Evolutionary conservation across 163 green algal genomes (phyloP).

Genomic region (Chlorella variabilis): DNA sequence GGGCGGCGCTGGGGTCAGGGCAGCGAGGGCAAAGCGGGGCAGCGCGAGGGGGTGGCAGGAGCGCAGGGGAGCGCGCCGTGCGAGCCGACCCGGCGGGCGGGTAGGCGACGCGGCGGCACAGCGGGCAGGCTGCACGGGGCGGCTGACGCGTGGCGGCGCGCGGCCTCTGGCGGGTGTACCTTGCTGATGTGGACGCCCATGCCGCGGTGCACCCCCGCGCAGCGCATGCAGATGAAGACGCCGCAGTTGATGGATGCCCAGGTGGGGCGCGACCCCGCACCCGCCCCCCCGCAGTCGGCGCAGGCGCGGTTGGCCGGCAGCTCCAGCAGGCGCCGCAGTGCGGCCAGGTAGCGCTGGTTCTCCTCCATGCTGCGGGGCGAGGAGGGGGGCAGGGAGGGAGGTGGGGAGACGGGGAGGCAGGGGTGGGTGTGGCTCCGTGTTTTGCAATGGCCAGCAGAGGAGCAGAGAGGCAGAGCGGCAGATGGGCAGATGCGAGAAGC

Average conservation of each 20-base stretch:
- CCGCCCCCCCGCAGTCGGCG: conserved; percentile 49
- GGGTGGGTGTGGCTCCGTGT: background rate
- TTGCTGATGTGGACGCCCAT: conserved; percentile 81
- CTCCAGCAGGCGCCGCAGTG: conserved; percentile 60
- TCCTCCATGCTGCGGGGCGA: conserved; percentile 62
- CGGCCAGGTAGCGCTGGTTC: conserved; percentile 70
- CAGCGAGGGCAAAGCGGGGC: too few species aligned
- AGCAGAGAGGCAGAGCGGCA: background rate
- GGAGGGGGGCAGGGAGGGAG: background rate
- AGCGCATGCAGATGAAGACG: conserved; percentile 84
- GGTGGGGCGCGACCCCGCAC: conserved; percentile 50
- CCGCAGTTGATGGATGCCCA: conserved; percentile 81
- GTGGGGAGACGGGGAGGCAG: background rate
- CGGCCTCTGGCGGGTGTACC: too few species aligned
- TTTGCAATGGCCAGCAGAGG: background rate
- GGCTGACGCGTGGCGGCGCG: too few species aligned
- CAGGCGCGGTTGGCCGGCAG: conserved; percentile 60
- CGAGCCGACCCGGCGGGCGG: too few species aligned
- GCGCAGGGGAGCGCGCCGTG: too few species aligned
- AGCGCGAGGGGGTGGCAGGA: too few species aligned
- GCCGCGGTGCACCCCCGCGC: conserved; percentile 74
- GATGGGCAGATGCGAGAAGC: too few species aligned
- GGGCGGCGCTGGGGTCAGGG: too few species aligned
- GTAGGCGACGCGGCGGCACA: too few species aligned
- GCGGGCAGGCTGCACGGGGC: too few species aligned